Base-by-base conservation (phyloP, 106 monocot genomes). In the Apostasia shenzhenica region DNA sequence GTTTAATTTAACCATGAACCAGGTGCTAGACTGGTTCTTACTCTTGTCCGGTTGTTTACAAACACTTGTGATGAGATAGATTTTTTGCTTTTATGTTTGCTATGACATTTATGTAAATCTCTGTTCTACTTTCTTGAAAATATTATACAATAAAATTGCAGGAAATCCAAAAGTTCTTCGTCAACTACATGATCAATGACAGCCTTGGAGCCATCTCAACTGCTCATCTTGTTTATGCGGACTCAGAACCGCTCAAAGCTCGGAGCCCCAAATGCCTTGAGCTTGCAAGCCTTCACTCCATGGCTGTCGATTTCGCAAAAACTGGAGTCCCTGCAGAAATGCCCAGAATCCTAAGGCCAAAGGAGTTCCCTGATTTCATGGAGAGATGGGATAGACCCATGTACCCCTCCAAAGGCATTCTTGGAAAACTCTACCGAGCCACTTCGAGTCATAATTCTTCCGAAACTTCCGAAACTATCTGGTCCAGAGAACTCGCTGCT, bases 251-350 rank as follows among this genome's bases (percentile, higher is more conserved):
- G 5, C 46, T 44, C 39, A 99, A 99, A 85, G 99, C 99, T 60
- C 82, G 76, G 6, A 93, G 90, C 64, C 50, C 64, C 1, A 81
- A 85, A 50, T 99, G 99, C 80, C 75, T 93, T 38, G 68, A 83
- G 67, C 87, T 99, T 14, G 93, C 99, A 1, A 77, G 72, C 11
- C 89, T 93, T 41, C 99, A 99, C 14, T 99, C 99, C 49, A 85
- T 85, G 90, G 86, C 99, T 3, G 99, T 99, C 3, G 99, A 99
- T 55, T 99, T 90, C 53, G 99, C 99, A 13, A 99, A 99, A 68
- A 90, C 93, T 1, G 99, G 99, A 57, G 72, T 85, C 38, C 90
- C 92, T 14, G 99, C 99, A 3, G 99, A 99, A 75, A 99, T 99
- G 93, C 99, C 99, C 39, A 77, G 61, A 12, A 37, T 49, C 1